Conservation (phyloP, 2,329 filamentous ascomycete genomes). For the Cordyceps pruinosa region DNA sequence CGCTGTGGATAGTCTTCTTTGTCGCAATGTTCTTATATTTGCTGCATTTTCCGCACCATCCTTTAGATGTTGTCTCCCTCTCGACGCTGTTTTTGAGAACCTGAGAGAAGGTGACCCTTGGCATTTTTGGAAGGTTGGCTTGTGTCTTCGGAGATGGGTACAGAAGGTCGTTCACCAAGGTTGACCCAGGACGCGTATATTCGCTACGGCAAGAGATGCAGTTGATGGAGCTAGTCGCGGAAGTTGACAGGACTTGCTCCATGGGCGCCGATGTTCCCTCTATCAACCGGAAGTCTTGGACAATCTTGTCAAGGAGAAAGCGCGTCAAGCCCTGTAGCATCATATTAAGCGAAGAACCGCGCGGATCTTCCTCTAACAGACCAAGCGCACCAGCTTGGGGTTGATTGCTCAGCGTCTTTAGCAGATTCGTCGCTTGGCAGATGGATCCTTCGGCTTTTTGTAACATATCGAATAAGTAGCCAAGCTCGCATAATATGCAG, state of each 20-base stretch:
- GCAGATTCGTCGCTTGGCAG: slow-evolving; percentile 90
- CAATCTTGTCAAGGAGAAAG: slow-evolving; percentile 77
- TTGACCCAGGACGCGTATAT: slow-evolving; percentile 69
- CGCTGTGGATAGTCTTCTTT: slow-evolving; percentile 71
- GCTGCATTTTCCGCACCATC: slow-evolving; percentile 89
- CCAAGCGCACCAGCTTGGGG: slow-evolving; percentile 71
- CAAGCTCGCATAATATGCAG: slow-evolving; percentile 88
- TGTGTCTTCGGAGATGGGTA: slow-evolving; percentile 57
- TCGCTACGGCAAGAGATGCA: slow-evolving; percentile 87
- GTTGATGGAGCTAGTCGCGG: slow-evolving; percentile 65
- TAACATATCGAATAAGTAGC: slow-evolving; percentile 95
- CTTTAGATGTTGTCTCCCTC: slow-evolving; percentile 77
- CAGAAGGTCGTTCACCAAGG: slow-evolving; percentile 77
- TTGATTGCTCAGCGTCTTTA: slow-evolving; percentile 81
- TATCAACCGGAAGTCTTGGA: slow-evolving; percentile 66
- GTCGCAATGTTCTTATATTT: slow-evolving; percentile 84
- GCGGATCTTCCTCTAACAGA: slow-evolving; percentile 76
- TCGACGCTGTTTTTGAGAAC: slow-evolving; percentile 91
- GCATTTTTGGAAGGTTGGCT: slow-evolving; percentile 42
- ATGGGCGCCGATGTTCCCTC: slow-evolving; percentile 55
- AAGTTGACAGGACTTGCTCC: slow-evolving; percentile 66
- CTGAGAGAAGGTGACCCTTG: slow-evolving; percentile 70
- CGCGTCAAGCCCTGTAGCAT: slow-evolving; percentile 83
- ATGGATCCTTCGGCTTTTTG: slow-evolving; percentile 91
- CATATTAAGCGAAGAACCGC: slow-evolving; percentile 63